Conservation (phyloP, 768 basidiomycete genomes). For the Phlegmacium glaucopus region DNA sequence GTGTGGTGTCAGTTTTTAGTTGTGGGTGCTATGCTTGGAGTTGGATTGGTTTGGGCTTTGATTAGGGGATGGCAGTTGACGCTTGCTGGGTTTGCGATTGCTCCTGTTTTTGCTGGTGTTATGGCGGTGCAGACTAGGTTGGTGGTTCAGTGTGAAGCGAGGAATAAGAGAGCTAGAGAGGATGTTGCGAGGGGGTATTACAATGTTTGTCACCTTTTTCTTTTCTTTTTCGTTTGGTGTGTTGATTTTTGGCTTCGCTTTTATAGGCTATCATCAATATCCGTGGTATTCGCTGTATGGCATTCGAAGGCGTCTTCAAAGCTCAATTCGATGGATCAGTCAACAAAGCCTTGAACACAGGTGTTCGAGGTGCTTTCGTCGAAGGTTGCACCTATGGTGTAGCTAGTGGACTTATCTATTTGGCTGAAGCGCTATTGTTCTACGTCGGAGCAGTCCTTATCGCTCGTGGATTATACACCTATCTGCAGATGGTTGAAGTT, state of each 20-base stretch:
- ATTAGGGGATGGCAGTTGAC: constrained; percentile 89
- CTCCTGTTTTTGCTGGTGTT: constrained; percentile 73
- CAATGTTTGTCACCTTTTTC: constrained; percentile 51
- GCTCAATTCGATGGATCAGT: constrained; percentile 65
- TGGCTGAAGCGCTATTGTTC: constrained; percentile 88
- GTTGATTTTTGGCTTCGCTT: constrained; percentile 3
- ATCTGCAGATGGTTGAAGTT: constrained; percentile 86
- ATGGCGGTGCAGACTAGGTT: constrained; percentile 77
- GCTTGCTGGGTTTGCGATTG: constrained; percentile 83
- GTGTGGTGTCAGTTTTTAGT: constrained; percentile 72
- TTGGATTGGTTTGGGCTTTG: constrained; percentile 90
- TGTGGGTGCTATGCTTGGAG: constrained; percentile 73
- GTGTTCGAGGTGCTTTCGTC: constrained; percentile 79
- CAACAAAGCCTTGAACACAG: constrained; percentile 57
- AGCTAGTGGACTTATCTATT: constrained; percentile 79
- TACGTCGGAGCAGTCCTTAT: constrained; percentile 89
- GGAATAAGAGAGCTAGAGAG: constrained; percentile 86
- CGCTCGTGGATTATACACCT: constrained; percentile 75
- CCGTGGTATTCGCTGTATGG: constrained; percentile 85
- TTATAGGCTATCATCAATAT: constrained; percentile 74
- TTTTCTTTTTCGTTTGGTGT: constrained; percentile 1
- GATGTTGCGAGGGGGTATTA: constrained; percentile 83
- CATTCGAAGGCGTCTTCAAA: constrained; percentile 69
- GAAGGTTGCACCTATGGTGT: constrained; percentile 84
- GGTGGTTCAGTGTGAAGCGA: constrained; percentile 65